Evolutionary conservation across 148 eudicot genomes (phyloP), one percentile per base, ranked within the genome.

Genomic region (Arbutus unedo): DNA sequence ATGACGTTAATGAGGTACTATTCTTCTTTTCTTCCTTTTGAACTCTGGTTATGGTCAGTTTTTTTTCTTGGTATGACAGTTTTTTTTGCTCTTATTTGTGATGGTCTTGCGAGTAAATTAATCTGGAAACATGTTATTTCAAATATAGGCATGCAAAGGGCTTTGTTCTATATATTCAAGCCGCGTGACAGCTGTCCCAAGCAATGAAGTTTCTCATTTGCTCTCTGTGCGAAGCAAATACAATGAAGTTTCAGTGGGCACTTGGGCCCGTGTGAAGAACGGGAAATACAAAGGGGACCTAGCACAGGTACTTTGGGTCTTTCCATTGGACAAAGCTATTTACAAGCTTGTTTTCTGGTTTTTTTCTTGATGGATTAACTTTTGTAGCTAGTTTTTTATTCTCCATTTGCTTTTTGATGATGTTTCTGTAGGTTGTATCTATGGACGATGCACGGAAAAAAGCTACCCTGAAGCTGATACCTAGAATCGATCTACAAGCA

Each of bases 181-280:
- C 70, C 86, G 89, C 74, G 89, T 92, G 79, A 72, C 88, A n/a
- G 84, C 80, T 82, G 93, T 96, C 55, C 91, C 98, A 13, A 74
- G 73, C 25, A 90, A 90, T 86, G 99, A 96, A 86, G 83, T 93
- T 78, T 85, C 92, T 80, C 91, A 91, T 82, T 76, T 93, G 57
- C 83, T 94, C 74, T 78, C 92, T 80, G 92, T 93, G 54, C 90
- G 88, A 86, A 93, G 82, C 87, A 93, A 89, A 82, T 79, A 81
- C 64, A 82, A 81, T 88, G 95, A 88, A 82, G 92, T 96, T 74
- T 81, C 86, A 71, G 89, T 83, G 67, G 98, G 94, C 76, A 89
- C 92, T 76, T 96, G 99, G 99, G 96, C 92, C 41, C 96, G 99
- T 68, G 92, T 96, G 73, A 94, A 94, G 89, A 93, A 81, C 84